A percentile compares a stretch with the other conserved stretches of the same genome.
Conservation (phyloP, 257 asterid genomes). For the Mentha longifolia region DNA sequence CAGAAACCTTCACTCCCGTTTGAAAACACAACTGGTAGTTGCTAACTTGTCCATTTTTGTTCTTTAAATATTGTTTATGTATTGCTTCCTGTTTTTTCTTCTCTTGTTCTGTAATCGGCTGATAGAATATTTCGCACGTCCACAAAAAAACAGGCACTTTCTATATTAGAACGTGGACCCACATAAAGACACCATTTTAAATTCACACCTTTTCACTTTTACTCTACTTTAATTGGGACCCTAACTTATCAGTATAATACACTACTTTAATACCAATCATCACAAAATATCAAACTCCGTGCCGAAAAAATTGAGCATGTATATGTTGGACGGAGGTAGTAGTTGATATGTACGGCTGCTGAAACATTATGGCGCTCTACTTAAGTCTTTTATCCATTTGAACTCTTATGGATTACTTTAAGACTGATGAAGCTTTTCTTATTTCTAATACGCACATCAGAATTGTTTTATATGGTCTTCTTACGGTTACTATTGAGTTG, state of each 20-base stretch:
- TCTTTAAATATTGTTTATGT: conserved; percentile 12
- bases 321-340: too few relatives aligned
- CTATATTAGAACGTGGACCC: too few relatives aligned
- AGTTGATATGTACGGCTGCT: not conserved
- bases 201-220: too few relatives aligned
- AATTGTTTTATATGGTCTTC: not conserved
- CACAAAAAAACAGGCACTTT: too few relatives aligned
- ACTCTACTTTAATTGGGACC: too few relatives aligned
- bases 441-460: not conserved
- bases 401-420: not conserved
- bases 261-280: too few relatives aligned
- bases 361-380: conserved; percentile 6
- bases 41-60: conserved; percentile 31
- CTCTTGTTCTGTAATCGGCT: conserved; percentile 17
- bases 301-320: too few relatives aligned
- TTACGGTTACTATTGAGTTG: not conserved
- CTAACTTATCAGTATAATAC: too few relatives aligned
- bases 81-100: not conserved
- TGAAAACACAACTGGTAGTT: conserved; percentile 83
- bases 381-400: not conserved
- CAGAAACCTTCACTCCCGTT: conserved; percentile 71
- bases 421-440: not conserved
- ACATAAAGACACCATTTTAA: too few relatives aligned
- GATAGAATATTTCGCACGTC: not conserved
- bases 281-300: too few relatives aligned